A percentile compares a stretch with the other conserved stretches of the same genome.
phyloP scores from a whole-genome alignment of 1,284 basidiomycete species.

The Ustilago crameri region DNA sequence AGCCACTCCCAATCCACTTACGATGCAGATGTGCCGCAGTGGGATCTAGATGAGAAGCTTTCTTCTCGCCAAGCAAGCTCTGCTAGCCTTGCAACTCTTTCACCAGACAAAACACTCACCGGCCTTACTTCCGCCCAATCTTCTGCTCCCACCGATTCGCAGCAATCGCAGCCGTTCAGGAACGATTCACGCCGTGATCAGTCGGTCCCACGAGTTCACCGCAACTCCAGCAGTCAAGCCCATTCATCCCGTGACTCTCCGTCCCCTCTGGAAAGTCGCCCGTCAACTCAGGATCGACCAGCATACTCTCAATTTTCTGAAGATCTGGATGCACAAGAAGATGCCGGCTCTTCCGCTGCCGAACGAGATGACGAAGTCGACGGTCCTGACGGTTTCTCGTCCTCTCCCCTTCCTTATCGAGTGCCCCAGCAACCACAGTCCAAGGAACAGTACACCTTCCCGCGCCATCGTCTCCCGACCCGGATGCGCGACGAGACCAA shows the following conservation, averaged over 20 bases:
- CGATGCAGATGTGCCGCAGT: conserved; percentile 57
- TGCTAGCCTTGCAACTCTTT: conserved; percentile 38
- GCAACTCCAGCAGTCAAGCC: conserved; percentile 12
- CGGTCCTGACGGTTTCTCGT: conserved; percentile 21
- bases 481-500: conserved; percentile 65
- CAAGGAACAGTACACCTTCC: conserved; percentile 63
- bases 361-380: conserved; percentile 59
- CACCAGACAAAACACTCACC: conserved; percentile 16
- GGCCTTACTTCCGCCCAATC: conserved; percentile 13
- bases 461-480: conserved; percentile 62
- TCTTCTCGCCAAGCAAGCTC: conserved; percentile 41
- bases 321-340: conserved; percentile 49
- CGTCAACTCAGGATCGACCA: conserved; percentile 23
- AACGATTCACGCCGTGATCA: neutral
- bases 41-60: conserved; percentile 45
- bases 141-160: conserved; percentile 1
- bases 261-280: neutral
- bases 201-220: conserved; percentile 1
- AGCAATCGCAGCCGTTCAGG: no score
- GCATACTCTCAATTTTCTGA: conserved; percentile 49
- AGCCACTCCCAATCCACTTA: conserved; percentile 6
- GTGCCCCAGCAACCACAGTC: conserved; percentile 57
- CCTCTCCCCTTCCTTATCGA: conserved; percentile 14
- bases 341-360: conserved; percentile 37
- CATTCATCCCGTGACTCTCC: conserved; percentile 11